phyloP scores from a whole-genome alignment of 495 filamentous ascomycete species.

The Penicillium nucicola region DNA sequence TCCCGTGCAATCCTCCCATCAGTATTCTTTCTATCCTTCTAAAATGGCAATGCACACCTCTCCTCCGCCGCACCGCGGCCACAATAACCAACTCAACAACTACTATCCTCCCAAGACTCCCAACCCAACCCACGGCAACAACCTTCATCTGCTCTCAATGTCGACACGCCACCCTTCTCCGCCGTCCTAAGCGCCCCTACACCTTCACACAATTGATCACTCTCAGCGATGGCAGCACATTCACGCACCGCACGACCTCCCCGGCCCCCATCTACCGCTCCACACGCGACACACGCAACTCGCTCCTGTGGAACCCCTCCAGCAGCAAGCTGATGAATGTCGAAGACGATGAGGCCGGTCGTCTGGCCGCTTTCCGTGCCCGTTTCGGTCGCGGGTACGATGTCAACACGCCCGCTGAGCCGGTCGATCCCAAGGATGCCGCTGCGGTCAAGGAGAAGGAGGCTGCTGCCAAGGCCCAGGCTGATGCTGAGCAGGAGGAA shows the following conservation, averaged over 20 bases:
- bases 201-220: constrained; percentile 95
- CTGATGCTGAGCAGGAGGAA: constrained; percentile 35
- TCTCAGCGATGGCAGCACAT: constrained; percentile 87
- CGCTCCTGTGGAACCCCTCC: constrained; percentile 84
- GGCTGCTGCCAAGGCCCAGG: constrained; percentile 31
- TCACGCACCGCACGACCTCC: constrained; percentile 82
- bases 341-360: constrained; percentile 93
- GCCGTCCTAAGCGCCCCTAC: constrained; percentile 85
- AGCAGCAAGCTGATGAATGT: constrained; percentile 75
- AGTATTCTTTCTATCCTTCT: neutral
- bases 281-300: constrained; percentile 84
- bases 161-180: constrained; percentile 86
- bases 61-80: constrained; percentile 43
- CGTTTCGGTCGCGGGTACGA: constrained; percentile 85
- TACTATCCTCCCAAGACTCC: constrained; percentile 21
- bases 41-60: constrained; percentile 39
- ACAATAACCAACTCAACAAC: constrained; percentile 29
- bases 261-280: constrained; percentile 72
- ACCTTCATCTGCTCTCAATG: constrained; percentile 48
- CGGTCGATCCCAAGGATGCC: constrained; percentile 14
- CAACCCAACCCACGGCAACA: constrained; percentile 25
- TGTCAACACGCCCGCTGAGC: constrained; percentile 38
- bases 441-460: constrained; percentile 29
- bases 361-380: constrained; percentile 77
- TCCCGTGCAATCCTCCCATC: neutral